phyloP scores from a whole-genome alignment of 805 yeast genomes.

The Ogataea ramenticola region DNA sequence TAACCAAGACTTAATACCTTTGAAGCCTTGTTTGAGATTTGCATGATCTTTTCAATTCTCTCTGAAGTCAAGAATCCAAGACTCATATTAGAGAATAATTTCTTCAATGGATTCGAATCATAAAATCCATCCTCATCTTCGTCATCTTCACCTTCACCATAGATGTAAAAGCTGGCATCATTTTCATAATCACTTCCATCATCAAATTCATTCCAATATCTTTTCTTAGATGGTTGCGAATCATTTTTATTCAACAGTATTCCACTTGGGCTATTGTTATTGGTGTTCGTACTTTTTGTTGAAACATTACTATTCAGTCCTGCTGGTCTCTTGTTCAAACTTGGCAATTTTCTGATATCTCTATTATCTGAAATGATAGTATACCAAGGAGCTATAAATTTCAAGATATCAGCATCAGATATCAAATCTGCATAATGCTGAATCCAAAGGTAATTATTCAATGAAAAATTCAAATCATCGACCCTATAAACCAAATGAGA shows the following conservation, averaged over 20 bases:
- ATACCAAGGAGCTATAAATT: slow-evolving; percentile 27
- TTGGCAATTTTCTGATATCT: slow-evolving; percentile 41
- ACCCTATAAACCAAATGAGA: slow-evolving; percentile 45
- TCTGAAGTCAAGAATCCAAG: slow-evolving; percentile 14
- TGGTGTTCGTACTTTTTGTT: neutral
- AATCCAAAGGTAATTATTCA: slow-evolving; percentile 24
- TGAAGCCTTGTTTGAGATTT: slow-evolving; percentile 14
- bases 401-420: slow-evolving; percentile 16
- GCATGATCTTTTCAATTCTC: slow-evolving; percentile 16
- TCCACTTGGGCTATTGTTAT: slow-evolving; percentile 9
- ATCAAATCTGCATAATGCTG: slow-evolving; percentile 14
- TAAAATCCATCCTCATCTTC: slow-evolving; percentile 15
- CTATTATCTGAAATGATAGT: slow-evolving; percentile 13
- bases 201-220: slow-evolving; percentile 68
- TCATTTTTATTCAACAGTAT: slow-evolving; percentile 26
- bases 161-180: slow-evolving; percentile 29
- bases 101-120: neutral
- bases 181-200: slow-evolving; percentile 48
- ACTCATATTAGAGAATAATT: neutral
- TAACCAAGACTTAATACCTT: slow-evolving; percentile 1
- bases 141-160: slow-evolving; percentile 22
- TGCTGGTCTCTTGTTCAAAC: neutral
- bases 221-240: slow-evolving; percentile 7
- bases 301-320: neutral
- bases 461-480: slow-evolving; percentile 26